Conservation (phyloP, 768 basidiomycete genomes). For the Suillus americanus region DNA sequence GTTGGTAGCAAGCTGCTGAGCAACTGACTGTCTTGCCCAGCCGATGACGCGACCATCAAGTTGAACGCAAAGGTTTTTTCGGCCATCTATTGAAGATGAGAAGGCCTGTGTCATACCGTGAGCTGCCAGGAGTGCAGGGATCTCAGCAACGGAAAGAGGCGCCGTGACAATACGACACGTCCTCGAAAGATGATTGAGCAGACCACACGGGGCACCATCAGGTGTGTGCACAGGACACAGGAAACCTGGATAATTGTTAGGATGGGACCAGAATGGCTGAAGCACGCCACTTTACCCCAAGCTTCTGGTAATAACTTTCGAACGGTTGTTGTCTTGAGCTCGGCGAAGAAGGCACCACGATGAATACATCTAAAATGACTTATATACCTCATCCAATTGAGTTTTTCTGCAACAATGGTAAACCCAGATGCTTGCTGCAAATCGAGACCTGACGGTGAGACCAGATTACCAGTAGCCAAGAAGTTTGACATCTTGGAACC, state of each 20-base stretch:
- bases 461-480: constrained; percentile 94
- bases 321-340: constrained; percentile 96
- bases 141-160: constrained; percentile 70
- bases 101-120: constrained; percentile 96
- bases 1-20: constrained; percentile 76
- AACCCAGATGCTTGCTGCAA: constrained; percentile 98
- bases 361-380: constrained; percentile 98
- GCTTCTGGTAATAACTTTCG: constrained; percentile 96
- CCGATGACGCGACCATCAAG: constrained; percentile 96
- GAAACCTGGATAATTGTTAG: constrained; percentile 61
- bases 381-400: constrained; percentile 98
- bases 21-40: constrained; percentile 78
- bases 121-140: constrained; percentile 77
- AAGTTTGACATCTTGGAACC: constrained; percentile 90
- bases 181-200: constrained; percentile 94
- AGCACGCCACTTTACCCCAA: constrained; percentile 66
- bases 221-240: constrained; percentile 98
- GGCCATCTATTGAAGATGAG: constrained; percentile 76
- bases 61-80: constrained; percentile 82
- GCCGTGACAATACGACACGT: constrained; percentile 88
- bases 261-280: constrained; percentile 2
- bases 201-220: constrained; percentile 96
- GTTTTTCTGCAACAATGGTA: constrained; percentile 97
- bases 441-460: constrained; percentile 94
- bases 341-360: constrained; percentile 98